A percentile compares a stretch with the other conserved stretches of the same genome.
These are phyloP conservation scores for Prunus yedoensis DNA, from an alignment of 331 rosid species.

Conservation along the genomic window DNA sequence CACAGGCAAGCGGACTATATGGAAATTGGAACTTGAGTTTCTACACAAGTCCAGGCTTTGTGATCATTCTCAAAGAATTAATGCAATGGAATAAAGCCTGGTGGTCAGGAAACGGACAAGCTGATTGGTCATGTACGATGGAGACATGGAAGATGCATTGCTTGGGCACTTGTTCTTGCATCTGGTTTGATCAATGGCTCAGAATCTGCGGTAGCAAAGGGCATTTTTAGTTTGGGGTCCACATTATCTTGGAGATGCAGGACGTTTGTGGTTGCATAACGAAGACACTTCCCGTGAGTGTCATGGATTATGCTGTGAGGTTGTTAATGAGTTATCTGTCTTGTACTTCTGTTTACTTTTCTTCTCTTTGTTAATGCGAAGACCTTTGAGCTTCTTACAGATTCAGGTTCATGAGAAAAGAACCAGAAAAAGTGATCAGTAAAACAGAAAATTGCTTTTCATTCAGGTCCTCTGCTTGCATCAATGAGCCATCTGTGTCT, in stretches of 20 bases:
- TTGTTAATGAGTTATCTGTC: conserved; percentile 15
- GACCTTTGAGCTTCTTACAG: not conserved
- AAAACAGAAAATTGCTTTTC: not conserved
- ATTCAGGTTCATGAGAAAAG: not conserved
- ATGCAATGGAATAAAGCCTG: not conserved
- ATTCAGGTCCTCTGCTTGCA: not conserved
- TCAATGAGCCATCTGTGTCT: not conserved
- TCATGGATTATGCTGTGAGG: conserved; percentile 4
- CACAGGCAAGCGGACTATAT: not conserved
- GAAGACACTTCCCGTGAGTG: not conserved
- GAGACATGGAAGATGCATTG: conserved; percentile 1
- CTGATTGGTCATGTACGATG: not conserved
- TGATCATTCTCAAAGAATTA: conserved; percentile 3
- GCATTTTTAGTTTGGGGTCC: conserved; percentile 8
- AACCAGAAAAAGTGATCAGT: not conserved
- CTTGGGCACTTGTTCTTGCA: conserved; percentile 3
- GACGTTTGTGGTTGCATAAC: conserved; percentile 23
- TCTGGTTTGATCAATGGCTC: conserved; percentile 1
- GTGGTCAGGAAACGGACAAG: conserved; percentile 7
- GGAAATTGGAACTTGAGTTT: not conserved
- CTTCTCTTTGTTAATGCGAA: not conserved
- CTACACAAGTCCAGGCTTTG: not conserved
- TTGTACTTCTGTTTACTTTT: not conserved
- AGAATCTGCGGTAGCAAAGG: not conserved
- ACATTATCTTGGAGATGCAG: conserved; percentile 27